Percentiles rank a stretch among this genome's conserved stretches.
These are phyloP conservation scores for Entomortierella parvispora DNA, from an alignment of 192 early-diverging fungal genomes.

Conservation along the genomic window DNA sequence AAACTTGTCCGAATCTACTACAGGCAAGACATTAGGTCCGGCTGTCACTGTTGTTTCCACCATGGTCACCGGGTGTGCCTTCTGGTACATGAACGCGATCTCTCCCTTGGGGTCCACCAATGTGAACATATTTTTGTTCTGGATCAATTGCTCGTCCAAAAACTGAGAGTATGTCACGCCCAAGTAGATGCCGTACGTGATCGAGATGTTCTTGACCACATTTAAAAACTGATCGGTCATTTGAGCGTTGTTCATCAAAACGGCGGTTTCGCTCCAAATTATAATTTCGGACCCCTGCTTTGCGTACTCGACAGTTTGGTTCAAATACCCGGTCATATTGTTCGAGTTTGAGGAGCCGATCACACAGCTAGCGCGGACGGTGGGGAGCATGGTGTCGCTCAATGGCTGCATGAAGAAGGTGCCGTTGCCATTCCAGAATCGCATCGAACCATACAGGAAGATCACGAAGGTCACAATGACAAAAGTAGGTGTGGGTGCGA, in stretches of 20 bases:
- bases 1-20: conserved; percentile 45
- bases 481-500: conserved; percentile 34
- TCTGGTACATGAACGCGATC: conserved; percentile 53
- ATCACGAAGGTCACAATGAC: conserved; percentile 26
- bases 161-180: conserved; percentile 40
- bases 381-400: conserved; percentile 19
- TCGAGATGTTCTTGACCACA: conserved; percentile 28
- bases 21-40: conserved; percentile 45
- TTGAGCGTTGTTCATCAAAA: neutral
- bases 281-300: conserved; percentile 40
- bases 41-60: conserved; percentile 46
- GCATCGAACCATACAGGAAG: conserved; percentile 39
- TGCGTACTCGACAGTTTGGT: conserved; percentile 35
- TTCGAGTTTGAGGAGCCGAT: conserved; percentile 9
- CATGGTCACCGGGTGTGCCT: conserved; percentile 56
- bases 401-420: conserved; percentile 38
- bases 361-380: conserved; percentile 37
- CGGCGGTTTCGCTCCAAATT: conserved; percentile 42
- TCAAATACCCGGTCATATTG: conserved; percentile 20
- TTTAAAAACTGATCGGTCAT: conserved; percentile 1
- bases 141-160: neutral
- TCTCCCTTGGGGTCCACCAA: conserved; percentile 42
- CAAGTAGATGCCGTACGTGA: conserved; percentile 30
- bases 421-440: conserved; percentile 43
- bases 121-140: conserved; percentile 52